Conservation (phyloP, 495 filamentous ascomycete genomes). For the Trichocladium uniseriatum region DNA sequence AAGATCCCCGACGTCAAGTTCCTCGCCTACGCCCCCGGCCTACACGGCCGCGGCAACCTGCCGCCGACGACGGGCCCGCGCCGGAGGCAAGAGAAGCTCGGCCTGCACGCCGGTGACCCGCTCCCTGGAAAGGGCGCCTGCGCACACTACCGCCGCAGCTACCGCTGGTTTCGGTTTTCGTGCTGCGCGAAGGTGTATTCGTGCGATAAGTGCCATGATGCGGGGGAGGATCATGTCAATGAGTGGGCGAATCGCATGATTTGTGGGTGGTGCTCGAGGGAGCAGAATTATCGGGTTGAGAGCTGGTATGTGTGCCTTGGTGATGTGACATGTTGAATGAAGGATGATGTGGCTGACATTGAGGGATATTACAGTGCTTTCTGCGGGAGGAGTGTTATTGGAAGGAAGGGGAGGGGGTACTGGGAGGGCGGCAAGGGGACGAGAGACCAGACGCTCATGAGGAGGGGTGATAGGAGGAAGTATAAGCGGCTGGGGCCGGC, state of each 20-base stretch:
- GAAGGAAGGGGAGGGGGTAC: slow-evolving; percentile 57
- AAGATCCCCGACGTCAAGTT: slow-evolving; percentile 75
- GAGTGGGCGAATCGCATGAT: slow-evolving; percentile 89
- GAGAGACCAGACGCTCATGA: slow-evolving; percentile 60
- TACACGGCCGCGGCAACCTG: slow-evolving; percentile 31
- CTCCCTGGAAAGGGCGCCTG: slow-evolving; percentile 69
- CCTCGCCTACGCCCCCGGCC: slow-evolving; percentile 54
- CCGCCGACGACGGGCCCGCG: slow-evolving; percentile 37
- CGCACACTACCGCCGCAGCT: slow-evolving; percentile 67
- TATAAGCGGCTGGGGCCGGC: slow-evolving; percentile 44
- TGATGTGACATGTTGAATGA: too few relatives aligned
- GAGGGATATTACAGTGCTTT: slow-evolving; percentile 31
- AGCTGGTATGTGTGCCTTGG: slow-evolving; percentile 43
- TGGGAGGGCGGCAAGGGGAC: slow-evolving; percentile 92
- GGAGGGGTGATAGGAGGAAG: slow-evolving; percentile 66
- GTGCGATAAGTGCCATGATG: slow-evolving; percentile 83
- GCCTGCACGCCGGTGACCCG: slow-evolving; percentile 69
- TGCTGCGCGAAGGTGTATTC: slow-evolving; percentile 54
- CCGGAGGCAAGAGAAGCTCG: slow-evolving; percentile 62
- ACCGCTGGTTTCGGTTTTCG: slow-evolving; percentile 75
- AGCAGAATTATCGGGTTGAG: slow-evolving; percentile 75
- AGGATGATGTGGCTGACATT: too few relatives aligned
- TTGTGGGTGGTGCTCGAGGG: slow-evolving; percentile 72
- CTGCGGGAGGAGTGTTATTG: slow-evolving; percentile 65
- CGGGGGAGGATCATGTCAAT: slow-evolving; percentile 56